Evolutionary conservation across 257 asterid species (phyloP).

Genomic region (Solanum microdontum): DNA sequence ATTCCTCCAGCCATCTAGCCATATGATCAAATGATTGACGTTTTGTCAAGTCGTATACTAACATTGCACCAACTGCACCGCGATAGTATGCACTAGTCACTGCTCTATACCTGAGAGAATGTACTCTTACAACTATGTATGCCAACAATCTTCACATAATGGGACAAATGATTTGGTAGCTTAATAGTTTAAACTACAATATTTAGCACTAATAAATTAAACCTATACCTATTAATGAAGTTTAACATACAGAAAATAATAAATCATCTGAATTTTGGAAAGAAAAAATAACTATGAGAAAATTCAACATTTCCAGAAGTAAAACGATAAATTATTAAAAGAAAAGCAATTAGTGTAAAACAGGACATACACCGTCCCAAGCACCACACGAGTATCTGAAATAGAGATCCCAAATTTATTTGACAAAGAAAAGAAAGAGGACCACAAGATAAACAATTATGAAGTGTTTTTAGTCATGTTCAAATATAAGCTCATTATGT

Average conservation of each 20-base stretch:
- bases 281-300: background rate
- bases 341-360: too few relatives aligned
- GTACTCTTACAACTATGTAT: background rate
- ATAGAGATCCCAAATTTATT: too few relatives aligned
- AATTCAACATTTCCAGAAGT: too few relatives aligned
- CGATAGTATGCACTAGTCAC: slow-evolving; percentile 85
- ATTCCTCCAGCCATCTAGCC: slow-evolving; percentile 87
- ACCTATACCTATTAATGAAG: background rate
- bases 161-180: background rate
- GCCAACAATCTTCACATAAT: background rate
- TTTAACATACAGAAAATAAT: background rate
- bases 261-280: background rate
- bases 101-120: slow-evolving; percentile 52
- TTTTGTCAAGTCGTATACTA: slow-evolving; percentile 67
- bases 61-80: slow-evolving; percentile 88
- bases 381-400: too few relatives aligned
- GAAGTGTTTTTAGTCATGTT: background rate
- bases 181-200: background rate
- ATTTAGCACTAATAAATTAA: background rate
- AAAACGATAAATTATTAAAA: too few relatives aligned
- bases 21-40: slow-evolving; percentile 84
- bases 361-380: background rate
- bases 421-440: background rate
- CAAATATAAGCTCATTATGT: too few relatives aligned
- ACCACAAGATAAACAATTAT: background rate